A percentile compares a stretch with the other conserved stretches of the same genome.
Conservation (phyloP, 2,329 filamentous ascomycete species). For the Fusarium sp. region DNA sequence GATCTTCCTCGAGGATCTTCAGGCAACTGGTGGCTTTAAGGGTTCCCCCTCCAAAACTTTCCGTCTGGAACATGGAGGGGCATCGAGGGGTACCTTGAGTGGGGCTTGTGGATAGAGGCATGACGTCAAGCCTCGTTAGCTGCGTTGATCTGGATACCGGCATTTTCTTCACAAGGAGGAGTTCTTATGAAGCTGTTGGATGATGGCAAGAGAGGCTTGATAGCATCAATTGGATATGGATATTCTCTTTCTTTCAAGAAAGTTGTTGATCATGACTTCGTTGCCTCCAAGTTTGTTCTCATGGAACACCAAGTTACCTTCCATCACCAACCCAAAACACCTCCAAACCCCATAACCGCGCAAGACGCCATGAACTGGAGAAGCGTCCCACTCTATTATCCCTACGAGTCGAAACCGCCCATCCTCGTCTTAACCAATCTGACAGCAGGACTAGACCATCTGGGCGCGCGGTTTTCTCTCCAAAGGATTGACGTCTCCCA, state of each 20-base stretch:
- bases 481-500: neutral
- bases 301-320: neutral
- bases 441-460: conserved; percentile 24
- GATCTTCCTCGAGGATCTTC: conserved; percentile 19
- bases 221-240: neutral
- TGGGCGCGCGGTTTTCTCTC: conserved; percentile 16
- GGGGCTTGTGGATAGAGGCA: conserved; percentile 37
- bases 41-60: conserved; percentile 16
- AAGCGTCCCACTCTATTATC: conserved; percentile 33
- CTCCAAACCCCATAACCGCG: conserved; percentile 22
- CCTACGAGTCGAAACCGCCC: conserved; percentile 21
- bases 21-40: conserved; percentile 22
- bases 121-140: conserved; percentile 46
- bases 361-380: conserved; percentile 25
- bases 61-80: conserved; percentile 41
- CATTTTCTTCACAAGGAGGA: conserved; percentile 15
- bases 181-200: neutral
- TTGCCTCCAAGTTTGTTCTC: neutral
- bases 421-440: conserved; percentile 28
- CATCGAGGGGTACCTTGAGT: conserved; percentile 44
- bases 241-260: neutral
- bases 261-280: neutral
- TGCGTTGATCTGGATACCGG: conserved; percentile 28
- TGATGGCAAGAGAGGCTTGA: neutral
- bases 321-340: neutral